Base-by-base conservation (phyloP, 1,139 yeast genomes). In the Ogataea hybrid region DNA sequence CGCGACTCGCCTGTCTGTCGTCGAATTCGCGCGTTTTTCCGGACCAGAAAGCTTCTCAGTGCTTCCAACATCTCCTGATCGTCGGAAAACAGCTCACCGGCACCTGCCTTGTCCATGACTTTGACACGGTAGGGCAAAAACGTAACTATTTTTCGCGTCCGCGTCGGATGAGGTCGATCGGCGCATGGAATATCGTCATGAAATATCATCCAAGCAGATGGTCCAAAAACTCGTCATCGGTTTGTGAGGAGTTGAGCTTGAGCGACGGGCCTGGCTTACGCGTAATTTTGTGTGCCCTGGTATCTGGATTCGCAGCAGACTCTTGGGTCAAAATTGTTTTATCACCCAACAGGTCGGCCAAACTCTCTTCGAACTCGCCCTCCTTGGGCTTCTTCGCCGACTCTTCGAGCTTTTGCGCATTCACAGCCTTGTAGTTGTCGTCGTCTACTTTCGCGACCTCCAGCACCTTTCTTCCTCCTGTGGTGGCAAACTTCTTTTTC, bases 261-360 rank as follows among this genome's bases (percentile, higher is more conserved):
- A 32, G 25, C 23, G 27, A 5, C 7, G 20, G 20, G 20, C 7
- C 20, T 18, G 21, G 20, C 18, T 20, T 33, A 10, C 14, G 22
- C 15, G 14, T 25, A 7, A 3, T 11, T 9, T 10, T 25, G 15
- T 7, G 9, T 25, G 14, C 15, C n/a, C 14, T 18, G 7, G 20
- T 6, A 2, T 6, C 20, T 3, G 20, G 20, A 2, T 18, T 18
- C 7, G 20, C 20, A 6, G 3, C 20, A 6, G 31, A 10, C 1
- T 14, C 18, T 11, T 28, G 31, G 5, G 11, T 3, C 16, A 15
- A 20, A 28, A 14, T 15, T 21, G 25, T 3, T n/a, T 29, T 9
- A 21, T 41, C 27, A 3, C 53, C 54, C 5, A 58, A 39, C 11
- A 58, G 36, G 15, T 49, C 50, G 9, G 52, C 45, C 6, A 57